Conservation (phyloP, 2,329 filamentous ascomycete species). For the Tolypocladium nubicola region DNA sequence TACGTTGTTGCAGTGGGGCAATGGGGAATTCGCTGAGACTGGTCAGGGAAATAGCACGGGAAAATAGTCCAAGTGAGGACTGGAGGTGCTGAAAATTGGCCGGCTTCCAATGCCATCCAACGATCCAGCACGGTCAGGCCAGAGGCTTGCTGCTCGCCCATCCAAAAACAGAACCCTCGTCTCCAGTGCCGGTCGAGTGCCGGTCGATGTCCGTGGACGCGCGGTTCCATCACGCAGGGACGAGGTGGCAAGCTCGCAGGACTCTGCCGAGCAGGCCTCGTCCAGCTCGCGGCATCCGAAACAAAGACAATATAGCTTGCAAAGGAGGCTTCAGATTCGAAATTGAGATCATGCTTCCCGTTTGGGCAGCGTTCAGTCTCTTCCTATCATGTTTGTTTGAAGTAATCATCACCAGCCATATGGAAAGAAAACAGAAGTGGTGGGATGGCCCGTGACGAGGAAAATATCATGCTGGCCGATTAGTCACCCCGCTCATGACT, state of each 20-base stretch:
- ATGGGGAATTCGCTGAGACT: not conserved
- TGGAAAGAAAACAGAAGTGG: conserved; percentile 13
- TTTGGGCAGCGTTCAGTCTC: conserved; percentile 49
- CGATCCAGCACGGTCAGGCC: not conserved
- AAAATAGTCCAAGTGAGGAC: not conserved
- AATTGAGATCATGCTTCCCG: conserved; percentile 51
- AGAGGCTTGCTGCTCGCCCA: not conserved
- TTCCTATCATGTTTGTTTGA: conserved; percentile 53
- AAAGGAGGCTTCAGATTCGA: conserved; percentile 48
- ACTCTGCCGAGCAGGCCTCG: too few species aligned
- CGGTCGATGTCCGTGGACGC: not conserved
- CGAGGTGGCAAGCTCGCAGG: not conserved
- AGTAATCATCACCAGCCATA: conserved; percentile 51
- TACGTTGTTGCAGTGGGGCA: not conserved
- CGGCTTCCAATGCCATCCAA: not conserved
- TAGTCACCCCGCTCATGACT: not conserved
- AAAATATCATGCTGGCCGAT: not conserved
- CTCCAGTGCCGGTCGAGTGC: not conserved
- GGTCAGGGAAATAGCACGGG: not conserved
- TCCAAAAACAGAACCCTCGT: not conserved
- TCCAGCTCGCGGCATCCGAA: not conserved
- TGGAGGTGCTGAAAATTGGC: not conserved
- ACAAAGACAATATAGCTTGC: not conserved
- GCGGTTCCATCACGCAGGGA: too few species aligned
- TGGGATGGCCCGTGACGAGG: not conserved